Evolutionary conservation across 208 protist genomes (phyloP).

Genomic region (Acanthamoeba castellanii): DNA sequence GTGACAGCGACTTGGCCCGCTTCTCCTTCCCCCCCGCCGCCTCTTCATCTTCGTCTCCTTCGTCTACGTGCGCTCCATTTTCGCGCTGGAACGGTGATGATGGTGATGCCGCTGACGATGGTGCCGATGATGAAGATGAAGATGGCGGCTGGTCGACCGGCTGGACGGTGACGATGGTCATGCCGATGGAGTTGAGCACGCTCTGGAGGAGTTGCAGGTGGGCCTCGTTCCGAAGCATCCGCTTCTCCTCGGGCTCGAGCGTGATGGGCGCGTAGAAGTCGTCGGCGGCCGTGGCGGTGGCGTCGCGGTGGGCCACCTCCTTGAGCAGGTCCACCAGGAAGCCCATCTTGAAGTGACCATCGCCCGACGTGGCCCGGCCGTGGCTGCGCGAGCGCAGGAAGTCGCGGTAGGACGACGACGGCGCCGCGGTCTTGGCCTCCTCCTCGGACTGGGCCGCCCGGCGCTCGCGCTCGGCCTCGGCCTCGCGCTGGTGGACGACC

Average conservation of each 20-base stretch:
- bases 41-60: background rate
- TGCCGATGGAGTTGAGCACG: background rate
- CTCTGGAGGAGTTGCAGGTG: background rate
- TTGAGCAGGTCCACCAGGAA: constrained; percentile 21
- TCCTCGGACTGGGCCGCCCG: background rate
- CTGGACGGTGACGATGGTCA: background rate
- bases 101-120: too few species aligned
- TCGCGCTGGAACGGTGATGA: background rate
- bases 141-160: background rate
- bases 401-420: background rate
- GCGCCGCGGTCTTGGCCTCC: background rate
- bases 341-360: constrained; percentile 35
- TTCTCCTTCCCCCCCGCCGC: background rate
- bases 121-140: background rate
- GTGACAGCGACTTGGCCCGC: background rate
- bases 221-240: background rate
- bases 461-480: background rate
- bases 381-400: background rate
- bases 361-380: background rate
- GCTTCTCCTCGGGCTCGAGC: background rate
- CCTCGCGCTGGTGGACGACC: background rate
- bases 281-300: too few species aligned
- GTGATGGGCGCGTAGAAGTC: constrained; percentile 11
- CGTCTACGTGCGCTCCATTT: background rate
- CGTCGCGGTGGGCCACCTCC: constrained; percentile 24